Evolutionary conservation across 2,329 filamentous ascomycete species (phyloP).

Genomic region (Plenodomus biglobosus): DNA sequence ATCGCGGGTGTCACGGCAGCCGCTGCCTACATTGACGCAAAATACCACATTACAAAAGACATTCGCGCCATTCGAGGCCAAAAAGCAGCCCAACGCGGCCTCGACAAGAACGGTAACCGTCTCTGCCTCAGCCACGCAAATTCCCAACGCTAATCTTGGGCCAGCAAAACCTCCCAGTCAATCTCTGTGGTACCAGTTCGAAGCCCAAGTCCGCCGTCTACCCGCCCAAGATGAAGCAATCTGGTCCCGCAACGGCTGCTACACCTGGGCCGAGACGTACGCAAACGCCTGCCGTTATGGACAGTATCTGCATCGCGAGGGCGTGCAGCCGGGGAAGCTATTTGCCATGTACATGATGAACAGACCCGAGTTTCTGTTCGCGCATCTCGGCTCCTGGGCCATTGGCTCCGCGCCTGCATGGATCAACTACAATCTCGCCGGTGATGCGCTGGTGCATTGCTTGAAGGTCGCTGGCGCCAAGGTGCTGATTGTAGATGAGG

Average conservation of each 20-base stretch:
- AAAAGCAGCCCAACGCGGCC: slow-evolving; percentile 49
- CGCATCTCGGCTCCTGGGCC: slow-evolving; percentile 65
- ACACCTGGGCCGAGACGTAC: slow-evolving; percentile 43
- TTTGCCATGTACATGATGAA: slow-evolving; percentile 70
- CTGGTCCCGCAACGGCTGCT: slow-evolving; percentile 64
- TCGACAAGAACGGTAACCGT: slow-evolving; percentile 52
- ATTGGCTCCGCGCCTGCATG: slow-evolving; percentile 70
- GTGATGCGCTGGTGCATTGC: slow-evolving; percentile 67
- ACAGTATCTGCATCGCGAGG: slow-evolving; percentile 45
- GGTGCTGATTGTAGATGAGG: slow-evolving; percentile 51
- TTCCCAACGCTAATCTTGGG: slow-evolving; percentile 8
- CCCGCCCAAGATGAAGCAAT: slow-evolving; percentile 58
- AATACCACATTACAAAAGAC: slow-evolving; percentile 68
- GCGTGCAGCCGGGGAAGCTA: slow-evolving; percentile 61
- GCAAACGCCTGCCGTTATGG: slow-evolving; percentile 46
- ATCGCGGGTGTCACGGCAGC: slow-evolving; percentile 43
- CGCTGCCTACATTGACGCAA: slow-evolving; percentile 68
- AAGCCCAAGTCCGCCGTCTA: slow-evolving; percentile 55
- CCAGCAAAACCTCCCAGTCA: slow-evolving; percentile 48
- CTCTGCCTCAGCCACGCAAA: background rate
- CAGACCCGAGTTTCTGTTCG: slow-evolving; percentile 66
- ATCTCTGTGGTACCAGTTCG: slow-evolving; percentile 68
- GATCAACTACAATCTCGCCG: slow-evolving; percentile 70
- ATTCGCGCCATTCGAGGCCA: slow-evolving; percentile 50
- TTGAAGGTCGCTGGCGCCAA: slow-evolving; percentile 59